These are phyloP conservation scores for Drechslera avenae DNA, from an alignment of 2,329 filamentous ascomycete species.

Conservation along the genomic window DNA sequence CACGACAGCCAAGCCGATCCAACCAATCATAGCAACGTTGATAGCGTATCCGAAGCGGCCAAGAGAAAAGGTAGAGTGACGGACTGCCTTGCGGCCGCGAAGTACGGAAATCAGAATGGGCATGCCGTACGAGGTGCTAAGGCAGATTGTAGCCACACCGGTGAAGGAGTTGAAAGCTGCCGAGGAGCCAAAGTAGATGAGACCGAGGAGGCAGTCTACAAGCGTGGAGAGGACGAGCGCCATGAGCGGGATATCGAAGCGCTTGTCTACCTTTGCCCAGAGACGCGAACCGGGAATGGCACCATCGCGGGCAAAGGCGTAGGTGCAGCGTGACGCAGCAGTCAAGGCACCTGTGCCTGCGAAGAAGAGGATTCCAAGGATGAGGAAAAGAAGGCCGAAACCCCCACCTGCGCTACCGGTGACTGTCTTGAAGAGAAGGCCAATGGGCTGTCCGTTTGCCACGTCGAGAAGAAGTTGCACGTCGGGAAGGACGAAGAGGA, in stretches of 20 bases:
- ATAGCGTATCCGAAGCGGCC: constrained; percentile 71
- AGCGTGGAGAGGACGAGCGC: constrained; percentile 70
- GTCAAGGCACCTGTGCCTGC: constrained; percentile 77
- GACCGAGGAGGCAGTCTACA: constrained; percentile 72
- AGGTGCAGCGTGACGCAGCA: constrained; percentile 74
- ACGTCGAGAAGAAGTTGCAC: constrained; percentile 67
- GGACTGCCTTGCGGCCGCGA: constrained; percentile 68
- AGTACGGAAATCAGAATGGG: constrained; percentile 75
- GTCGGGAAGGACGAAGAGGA: constrained; percentile 76
- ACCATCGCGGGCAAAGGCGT: constrained; percentile 76
- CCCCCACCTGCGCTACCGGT: constrained; percentile 75
- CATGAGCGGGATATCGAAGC: constrained; percentile 71
- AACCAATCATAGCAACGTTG: constrained; percentile 70
- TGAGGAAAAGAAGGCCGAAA: constrained; percentile 75
- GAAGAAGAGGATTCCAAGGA: constrained; percentile 78
- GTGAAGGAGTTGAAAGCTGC: constrained; percentile 82
- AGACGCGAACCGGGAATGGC: constrained; percentile 72
- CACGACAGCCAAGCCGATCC: constrained; percentile 72
- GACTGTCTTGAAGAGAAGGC: constrained; percentile 74
- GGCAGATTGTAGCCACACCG: constrained; percentile 78
- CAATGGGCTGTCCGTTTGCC: constrained; percentile 76
- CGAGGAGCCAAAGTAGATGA: constrained; percentile 79
- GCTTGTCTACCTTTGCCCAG: constrained; percentile 69
- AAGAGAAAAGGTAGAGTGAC: constrained; percentile 69
- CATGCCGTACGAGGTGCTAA: constrained; percentile 75